Evolutionary conservation across 2,329 filamentous ascomycete genomes (phyloP), one percentile per base, ranked within the genome.

Genomic region (Pseudodiploospora longispora): DNA sequence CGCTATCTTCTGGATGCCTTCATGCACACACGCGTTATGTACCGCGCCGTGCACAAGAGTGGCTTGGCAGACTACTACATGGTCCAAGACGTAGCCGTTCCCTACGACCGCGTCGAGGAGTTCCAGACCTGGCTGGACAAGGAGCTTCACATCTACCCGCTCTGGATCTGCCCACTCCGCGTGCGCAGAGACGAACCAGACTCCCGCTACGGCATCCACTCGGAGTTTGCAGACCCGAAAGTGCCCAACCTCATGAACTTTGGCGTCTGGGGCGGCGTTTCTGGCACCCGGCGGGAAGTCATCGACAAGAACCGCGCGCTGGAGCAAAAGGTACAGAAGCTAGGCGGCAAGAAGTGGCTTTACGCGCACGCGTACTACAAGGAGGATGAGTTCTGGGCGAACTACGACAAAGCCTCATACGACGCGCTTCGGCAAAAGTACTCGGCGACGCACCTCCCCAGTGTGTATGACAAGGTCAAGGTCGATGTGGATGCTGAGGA

Each of bases 281-380:
- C 68, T 3, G 58, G 55, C 3, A 60, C 66, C 29, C 63, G 69
- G 3, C 58, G 67, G 2, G 62, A 68, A 7, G 76, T 76, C 41
- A 65, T 83, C 6, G 52, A 55, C 1, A 64, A 69, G 40, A 86
- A 86, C 58, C 71, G 78, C 1, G 69, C 68, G 1, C 65, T 87
- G 1, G 83, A 86, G 61, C 62, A 67, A 6, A 77, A 75, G 43
- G 68, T 85, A 0, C 69, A 70, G 6, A 71, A 75, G 28, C 67
- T 82, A 6, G 69, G 74, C 3, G 83, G 83, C 5, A 80, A 78
- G 67, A 85, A 85, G 61, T 84, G 80, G 68, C 63, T 87, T 1
- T 87, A 87, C 50, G 80, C 81, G 1, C 81, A 85, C 46, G 77
- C 79, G 0, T 85, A 81, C 60, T 84, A 84, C 58, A 76, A 71